Conservation (phyloP, 1,284 basidiomycete genomes). For the Irpex lacteus region DNA sequence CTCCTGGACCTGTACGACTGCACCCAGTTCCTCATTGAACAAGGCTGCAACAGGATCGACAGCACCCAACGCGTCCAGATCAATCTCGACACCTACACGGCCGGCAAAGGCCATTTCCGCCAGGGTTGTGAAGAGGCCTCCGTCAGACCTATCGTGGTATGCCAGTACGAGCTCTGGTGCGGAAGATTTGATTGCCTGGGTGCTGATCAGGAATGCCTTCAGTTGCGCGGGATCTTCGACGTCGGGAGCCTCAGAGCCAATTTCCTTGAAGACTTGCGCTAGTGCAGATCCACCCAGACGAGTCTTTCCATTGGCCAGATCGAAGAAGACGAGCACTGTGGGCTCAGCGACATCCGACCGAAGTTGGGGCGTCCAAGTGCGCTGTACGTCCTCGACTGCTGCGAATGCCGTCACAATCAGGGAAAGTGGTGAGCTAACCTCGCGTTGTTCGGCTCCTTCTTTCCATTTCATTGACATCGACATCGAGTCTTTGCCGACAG, state of each 20-base stretch:
- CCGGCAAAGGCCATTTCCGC: slow-evolving; percentile 98
- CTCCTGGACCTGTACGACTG: slow-evolving; percentile 82
- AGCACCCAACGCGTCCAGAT: slow-evolving; percentile 57
- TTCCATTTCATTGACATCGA: slow-evolving; percentile 98
- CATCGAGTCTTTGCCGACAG: slow-evolving; percentile 99
- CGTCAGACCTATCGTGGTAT: slow-evolving; percentile 98
- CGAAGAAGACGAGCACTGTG: slow-evolving; percentile 85
- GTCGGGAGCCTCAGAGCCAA: slow-evolving; percentile 87
- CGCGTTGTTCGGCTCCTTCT: slow-evolving; percentile 60
- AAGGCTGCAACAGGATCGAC: slow-evolving; percentile 64
- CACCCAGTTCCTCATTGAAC: slow-evolving; percentile 98
- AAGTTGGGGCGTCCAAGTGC: slow-evolving; percentile 94
- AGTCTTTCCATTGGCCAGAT: slow-evolving; percentile 82
- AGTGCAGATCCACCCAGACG: slow-evolving; percentile 94
- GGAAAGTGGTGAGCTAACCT: slow-evolving; percentile 90
- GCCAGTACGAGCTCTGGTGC: slow-evolving; percentile 77
- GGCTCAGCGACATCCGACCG: slow-evolving; percentile 60
- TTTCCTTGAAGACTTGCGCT: slow-evolving; percentile 92
- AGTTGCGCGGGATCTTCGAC: slow-evolving; percentile 78
- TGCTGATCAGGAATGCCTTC: slow-evolving; percentile 81
- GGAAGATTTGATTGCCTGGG: slow-evolving; percentile 63
- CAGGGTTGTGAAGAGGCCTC: slow-evolving; percentile 88
- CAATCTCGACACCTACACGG: slow-evolving; percentile 72
- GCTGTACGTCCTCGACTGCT: slow-evolving; percentile 74
- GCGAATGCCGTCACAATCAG: slow-evolving; percentile 96